A percentile compares a stretch with the other conserved stretches of the same genome.
Evolutionary conservation across 2,329 filamentous ascomycete genomes (phyloP).

Genomic region (Geosmithia flava): DNA sequence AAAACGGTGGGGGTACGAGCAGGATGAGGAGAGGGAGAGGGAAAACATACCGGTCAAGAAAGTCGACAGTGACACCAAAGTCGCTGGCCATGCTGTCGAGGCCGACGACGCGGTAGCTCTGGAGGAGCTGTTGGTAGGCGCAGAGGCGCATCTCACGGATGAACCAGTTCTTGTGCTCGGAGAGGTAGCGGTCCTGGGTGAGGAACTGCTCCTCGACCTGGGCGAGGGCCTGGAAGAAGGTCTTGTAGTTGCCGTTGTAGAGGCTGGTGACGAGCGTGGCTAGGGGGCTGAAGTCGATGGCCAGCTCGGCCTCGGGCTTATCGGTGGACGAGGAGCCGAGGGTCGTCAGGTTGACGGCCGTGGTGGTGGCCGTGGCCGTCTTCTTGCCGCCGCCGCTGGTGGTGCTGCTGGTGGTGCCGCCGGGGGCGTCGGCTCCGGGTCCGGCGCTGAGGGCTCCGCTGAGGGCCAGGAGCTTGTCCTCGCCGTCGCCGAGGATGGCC

Average conservation of each 20-base stretch:
- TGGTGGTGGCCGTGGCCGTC: slow-evolving; percentile 33
- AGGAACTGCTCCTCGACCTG: slow-evolving; percentile 90
- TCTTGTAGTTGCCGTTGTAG: slow-evolving; percentile 88
- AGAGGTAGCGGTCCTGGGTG: slow-evolving; percentile 84
- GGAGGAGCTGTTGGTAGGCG: slow-evolving; percentile 91
- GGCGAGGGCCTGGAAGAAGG: slow-evolving; percentile 83
- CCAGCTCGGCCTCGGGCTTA: slow-evolving; percentile 65
- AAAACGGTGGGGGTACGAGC: background rate
- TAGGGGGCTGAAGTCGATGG: slow-evolving; percentile 81
- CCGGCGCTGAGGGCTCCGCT: slow-evolving; percentile 72
- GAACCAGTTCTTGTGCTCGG: slow-evolving; percentile 94
- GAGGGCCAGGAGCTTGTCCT: slow-evolving; percentile 77
- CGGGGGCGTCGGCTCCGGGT: slow-evolving; percentile 58
- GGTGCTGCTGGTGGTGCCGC: slow-evolving; percentile 33
- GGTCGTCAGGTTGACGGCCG: slow-evolving; percentile 79
- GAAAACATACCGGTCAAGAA: slow-evolving; percentile 71
- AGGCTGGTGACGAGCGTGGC: slow-evolving; percentile 81
- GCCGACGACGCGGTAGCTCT: slow-evolving; percentile 96
- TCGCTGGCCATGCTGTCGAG: slow-evolving; percentile 93
- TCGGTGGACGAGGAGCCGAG: slow-evolving; percentile 58
- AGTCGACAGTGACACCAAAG: slow-evolving; percentile 95
- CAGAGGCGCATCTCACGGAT: slow-evolving; percentile 96
- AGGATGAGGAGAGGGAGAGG: background rate
- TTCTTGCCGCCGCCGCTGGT: slow-evolving; percentile 25
- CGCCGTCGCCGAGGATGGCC: slow-evolving; percentile 81